These are phyloP conservation scores for Cyanodermella asteris DNA, from an alignment of 2,329 filamentous ascomycete species.

Conservation along the genomic window DNA sequence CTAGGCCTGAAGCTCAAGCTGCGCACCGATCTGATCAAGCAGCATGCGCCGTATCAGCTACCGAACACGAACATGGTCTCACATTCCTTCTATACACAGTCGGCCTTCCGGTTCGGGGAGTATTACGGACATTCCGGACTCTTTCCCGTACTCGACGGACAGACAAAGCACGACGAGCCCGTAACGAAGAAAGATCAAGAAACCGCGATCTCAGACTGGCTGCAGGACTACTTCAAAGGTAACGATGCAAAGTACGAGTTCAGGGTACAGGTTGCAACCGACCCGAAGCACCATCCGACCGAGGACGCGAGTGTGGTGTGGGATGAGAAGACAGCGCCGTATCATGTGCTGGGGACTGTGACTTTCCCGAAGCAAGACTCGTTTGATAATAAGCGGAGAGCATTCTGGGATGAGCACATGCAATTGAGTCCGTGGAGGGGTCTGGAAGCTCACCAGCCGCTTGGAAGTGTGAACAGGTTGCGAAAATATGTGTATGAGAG, in stretches of 20 bases:
- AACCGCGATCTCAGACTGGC: slow-evolving; percentile 12
- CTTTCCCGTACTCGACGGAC: slow-evolving; percentile 9
- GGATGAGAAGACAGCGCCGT: slow-evolving; percentile 13
- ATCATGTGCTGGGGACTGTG: slow-evolving; percentile 12
- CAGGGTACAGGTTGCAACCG: slow-evolving; percentile 13
- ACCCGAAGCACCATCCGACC: slow-evolving; percentile 11
- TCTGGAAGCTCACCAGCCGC: slow-evolving; percentile 10
- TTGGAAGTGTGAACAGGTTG: slow-evolving; percentile 13
- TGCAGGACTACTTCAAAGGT: slow-evolving; percentile 9
- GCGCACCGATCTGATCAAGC: slow-evolving; percentile 12
- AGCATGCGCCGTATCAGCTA: slow-evolving; percentile 10
- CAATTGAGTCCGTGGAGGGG: slow-evolving; percentile 12
- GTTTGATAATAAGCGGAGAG: slow-evolving; percentile 9
- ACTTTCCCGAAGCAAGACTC: slow-evolving; percentile 12
- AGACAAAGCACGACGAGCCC: slow-evolving; percentile 5
- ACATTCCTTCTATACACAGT: slow-evolving; percentile 11
- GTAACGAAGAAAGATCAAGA: slow-evolving; percentile 9
- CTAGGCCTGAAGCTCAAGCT: slow-evolving; percentile 10
- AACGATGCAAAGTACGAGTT: slow-evolving; percentile 13
- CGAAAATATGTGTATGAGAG: slow-evolving; percentile 12
- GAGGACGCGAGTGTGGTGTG: slow-evolving; percentile 14
- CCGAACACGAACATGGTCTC: slow-evolving; percentile 18
- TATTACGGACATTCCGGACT: slow-evolving; percentile 13
- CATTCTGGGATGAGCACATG: slow-evolving; percentile 14
- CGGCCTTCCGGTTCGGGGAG: slow-evolving; percentile 12